Evolutionary conservation across 805 yeast species (phyloP).

Genomic region (Hanseniaspora jakobsenii): DNA sequence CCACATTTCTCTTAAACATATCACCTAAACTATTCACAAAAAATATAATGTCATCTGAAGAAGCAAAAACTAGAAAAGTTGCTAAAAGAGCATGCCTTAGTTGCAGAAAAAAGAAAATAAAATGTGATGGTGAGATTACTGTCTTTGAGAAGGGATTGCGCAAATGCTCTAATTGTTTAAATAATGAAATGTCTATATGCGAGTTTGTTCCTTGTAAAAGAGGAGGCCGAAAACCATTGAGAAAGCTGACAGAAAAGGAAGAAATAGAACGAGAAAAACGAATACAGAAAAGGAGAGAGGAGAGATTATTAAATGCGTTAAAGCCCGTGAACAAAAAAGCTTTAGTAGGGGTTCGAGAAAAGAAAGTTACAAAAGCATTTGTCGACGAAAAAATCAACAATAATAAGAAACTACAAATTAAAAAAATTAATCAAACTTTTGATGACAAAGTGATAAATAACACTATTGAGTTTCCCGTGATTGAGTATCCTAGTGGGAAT

Average conservation of each 20-base stretch:
- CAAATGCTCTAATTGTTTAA: conserved; percentile 40
- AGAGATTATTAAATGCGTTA: background rate
- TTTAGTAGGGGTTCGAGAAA: no score
- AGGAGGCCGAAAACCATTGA: conserved; percentile 40
- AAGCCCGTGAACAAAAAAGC: background rate
- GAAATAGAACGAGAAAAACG: background rate
- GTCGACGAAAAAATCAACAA: background rate
- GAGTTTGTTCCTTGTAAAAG: conserved; percentile 45
- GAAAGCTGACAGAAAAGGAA: background rate
- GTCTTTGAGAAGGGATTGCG: conserved; percentile 20
- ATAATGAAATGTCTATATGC: conserved; percentile 35
- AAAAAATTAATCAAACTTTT: background rate
- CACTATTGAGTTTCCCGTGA: background rate
- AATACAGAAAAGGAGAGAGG: conserved; percentile 13
- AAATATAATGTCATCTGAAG: background rate
- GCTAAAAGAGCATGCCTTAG: conserved; percentile 52
- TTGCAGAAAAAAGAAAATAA: conserved; percentile 53
- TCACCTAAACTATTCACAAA: no score
- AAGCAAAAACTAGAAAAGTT: conserved; percentile 24
- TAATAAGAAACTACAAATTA: background rate
- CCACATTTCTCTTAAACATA: no score
- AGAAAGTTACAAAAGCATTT: no score
- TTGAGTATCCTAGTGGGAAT: background rate
- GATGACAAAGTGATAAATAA: background rate
- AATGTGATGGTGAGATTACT: conserved; percentile 49